Evolutionary conservation across 2,329 filamentous ascomycete species (phyloP), one percentile per base, ranked within the genome.

Genomic region (Pseudocercospora fijiensis): DNA sequence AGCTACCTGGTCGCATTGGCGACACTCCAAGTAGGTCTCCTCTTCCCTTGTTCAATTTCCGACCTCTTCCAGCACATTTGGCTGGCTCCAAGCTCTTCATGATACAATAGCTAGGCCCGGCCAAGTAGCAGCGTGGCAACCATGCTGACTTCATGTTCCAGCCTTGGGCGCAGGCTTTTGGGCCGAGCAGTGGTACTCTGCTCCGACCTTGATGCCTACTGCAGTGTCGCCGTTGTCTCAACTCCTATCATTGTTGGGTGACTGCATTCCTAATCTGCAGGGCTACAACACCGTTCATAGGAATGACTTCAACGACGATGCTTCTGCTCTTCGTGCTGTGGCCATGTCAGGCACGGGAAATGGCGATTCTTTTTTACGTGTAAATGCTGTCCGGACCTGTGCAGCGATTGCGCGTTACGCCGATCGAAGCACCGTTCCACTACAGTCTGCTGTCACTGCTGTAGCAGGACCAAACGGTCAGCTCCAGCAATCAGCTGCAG

Each of bases 151-250:
- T 18, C 37, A 7, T 41, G 96, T 92, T 11, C 92, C 92, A 0
- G 89, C 88, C 0, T 80, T 92, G 0, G 92, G 92, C 0, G 90
- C 92, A 0, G 92, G 92, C 0, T 96, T 92, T 76, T 96, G 92
- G 91, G 91, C 92, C 0, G 92, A 96, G 74, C 86, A 92, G 69
- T 96, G 91, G 91, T n/a, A 61, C 13, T 60, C 60, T 13, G 18
- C 61, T 57, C 22, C 26, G 24, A 45, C 55, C 33, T 41, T 22
- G 22, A n/a, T 18, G 55, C 41, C 51, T 3, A 16, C 27, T 41
- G 20, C n/a, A n/a, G 8, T 52, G 13, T 37, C 56, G 24, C 59
- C 57, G 37, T 30, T 53, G 16, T 64, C 51, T 20, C 58, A 33
- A 18, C 10, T 69, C 6, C 24, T 57, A 7, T 57, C 64, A 0